Evolutionary conservation across 805 yeast species (phyloP).

Genomic region (Saturnispora sanitii): DNA sequence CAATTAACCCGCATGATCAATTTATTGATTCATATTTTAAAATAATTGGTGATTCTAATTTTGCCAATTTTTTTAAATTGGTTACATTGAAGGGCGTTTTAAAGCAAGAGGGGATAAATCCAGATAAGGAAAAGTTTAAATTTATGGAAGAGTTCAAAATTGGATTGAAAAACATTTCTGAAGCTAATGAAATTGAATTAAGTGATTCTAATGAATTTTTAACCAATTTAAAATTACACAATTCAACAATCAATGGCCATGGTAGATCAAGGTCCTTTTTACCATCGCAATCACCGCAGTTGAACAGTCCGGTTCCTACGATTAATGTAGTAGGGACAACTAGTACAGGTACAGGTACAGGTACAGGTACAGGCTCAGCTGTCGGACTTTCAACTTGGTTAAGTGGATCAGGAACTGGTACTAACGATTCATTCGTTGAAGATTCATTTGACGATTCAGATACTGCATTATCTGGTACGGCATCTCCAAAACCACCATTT

Average conservation of each 20-base stretch:
- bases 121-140: constrained; percentile 29
- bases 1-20: constrained; percentile 52
- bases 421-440: constrained; percentile 7
- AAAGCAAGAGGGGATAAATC: constrained; percentile 20
- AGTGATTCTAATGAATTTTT: constrained; percentile 21
- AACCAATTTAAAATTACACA: constrained; percentile 11
- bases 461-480: too few relatives aligned
- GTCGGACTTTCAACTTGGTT: neutral
- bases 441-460: neutral
- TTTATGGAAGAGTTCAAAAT: constrained; percentile 32
- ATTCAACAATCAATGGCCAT: constrained; percentile 5
- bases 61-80: constrained; percentile 54
- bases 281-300: constrained; percentile 14
- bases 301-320: constrained; percentile 11
- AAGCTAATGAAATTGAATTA: constrained; percentile 20
- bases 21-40: constrained; percentile 57
- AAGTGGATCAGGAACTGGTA: neutral
- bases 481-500: constrained; percentile 11
- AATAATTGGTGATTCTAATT: constrained; percentile 54
- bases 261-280: constrained; percentile 11
- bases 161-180: constrained; percentile 28
- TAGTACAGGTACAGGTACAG: neutral
- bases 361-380: neutral
- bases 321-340: neutral
- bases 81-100: constrained; percentile 48